Evolutionary conservation across 192 early-diverging fungal genomes (phyloP), one percentile per base, ranked within the genome.

Genomic region (Coemansia sp.): DNA sequence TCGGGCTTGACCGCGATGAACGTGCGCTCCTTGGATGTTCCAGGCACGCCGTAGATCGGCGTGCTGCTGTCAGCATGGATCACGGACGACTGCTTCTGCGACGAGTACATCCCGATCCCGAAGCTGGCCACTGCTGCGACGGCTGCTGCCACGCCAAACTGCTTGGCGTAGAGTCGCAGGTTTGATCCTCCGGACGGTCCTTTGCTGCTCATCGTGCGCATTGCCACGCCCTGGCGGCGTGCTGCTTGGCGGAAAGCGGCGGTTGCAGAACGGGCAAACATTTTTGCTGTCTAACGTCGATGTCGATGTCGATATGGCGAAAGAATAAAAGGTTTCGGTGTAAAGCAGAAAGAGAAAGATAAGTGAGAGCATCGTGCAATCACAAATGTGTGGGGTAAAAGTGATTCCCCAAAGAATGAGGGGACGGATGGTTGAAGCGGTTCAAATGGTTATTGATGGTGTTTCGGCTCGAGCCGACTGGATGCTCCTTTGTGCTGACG

Each of bases 1-100:
- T 93, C 89, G 57, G 91, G 90, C 84, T 92, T 87, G 74, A 90
- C 84, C 40, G 87, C 88, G 62, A 91, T 87, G 58, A 89, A 90
- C 17, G 88, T 90, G 67, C 88, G 86, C 77, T 90, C 88, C 65
- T 77, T 72, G 56, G 81, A 53, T 6, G 82, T 86, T 47, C 86
- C 88, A 14, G 86, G 75, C 20, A 78, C 70, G 5, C 86, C 86
- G 47, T 84, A 77, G 38, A 79, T 62, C 23, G 84, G 82, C 23
- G 63, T 27, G 25, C 68, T 30, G 76, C 20, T 71, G 65, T 83
- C 81, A 17, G 72, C 68, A 20, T 65, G 52, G 36, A 83, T 20
- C 3, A 36, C 50, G 23, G 61, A 9, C n/a, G 45, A 31, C 29
- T 62, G 50, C 31, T 60, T 56, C 57, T 67, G 61, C 38, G 63